Percentiles rank a stretch among this genome's conserved stretches.
phyloP scores from a whole-genome alignment of 768 basidiomycete genomes.

The Dacryopinax primogenitus region DNA sequence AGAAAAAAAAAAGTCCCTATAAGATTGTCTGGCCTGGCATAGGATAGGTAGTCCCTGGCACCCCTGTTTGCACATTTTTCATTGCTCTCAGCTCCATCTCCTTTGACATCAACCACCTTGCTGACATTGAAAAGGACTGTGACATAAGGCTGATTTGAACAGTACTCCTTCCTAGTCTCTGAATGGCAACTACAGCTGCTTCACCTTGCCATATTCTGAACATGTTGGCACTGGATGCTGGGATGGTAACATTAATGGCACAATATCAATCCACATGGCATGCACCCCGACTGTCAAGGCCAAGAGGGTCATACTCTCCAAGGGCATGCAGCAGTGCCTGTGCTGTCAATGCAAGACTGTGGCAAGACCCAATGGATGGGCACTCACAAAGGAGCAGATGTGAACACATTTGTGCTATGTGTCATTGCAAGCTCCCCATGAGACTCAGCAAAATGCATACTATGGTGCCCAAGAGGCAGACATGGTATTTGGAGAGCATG shows the following conservation, averaged over 20 bases:
- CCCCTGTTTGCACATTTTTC: background rate
- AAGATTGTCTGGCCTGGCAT: background rate
- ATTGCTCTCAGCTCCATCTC: background rate
- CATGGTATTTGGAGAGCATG: background rate
- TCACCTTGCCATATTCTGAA: background rate
- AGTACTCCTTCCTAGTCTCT: too few species aligned
- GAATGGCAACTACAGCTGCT: too few species aligned
- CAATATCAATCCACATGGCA: too few species aligned
- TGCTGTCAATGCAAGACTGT: background rate
- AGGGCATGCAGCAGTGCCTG: background rate
- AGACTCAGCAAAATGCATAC: background rate
- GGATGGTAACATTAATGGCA: background rate
- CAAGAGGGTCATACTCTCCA: background rate
- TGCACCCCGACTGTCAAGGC: background rate
- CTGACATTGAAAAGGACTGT: background rate
- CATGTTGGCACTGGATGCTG: background rate
- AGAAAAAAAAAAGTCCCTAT: background rate
- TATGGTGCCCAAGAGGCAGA: background rate
- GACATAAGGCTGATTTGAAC: too few species aligned
- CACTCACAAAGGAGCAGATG: conserved; percentile 4
- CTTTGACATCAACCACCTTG: background rate
- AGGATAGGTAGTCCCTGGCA: background rate
- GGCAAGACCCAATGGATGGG: background rate
- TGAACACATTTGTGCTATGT: background rate
- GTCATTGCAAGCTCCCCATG: background rate